Percentiles rank a stretch among this genome's conserved stretches.
phyloP scores from a whole-genome alignment of 768 basidiomycete genomes.

The Lactifluus pinguis region DNA sequence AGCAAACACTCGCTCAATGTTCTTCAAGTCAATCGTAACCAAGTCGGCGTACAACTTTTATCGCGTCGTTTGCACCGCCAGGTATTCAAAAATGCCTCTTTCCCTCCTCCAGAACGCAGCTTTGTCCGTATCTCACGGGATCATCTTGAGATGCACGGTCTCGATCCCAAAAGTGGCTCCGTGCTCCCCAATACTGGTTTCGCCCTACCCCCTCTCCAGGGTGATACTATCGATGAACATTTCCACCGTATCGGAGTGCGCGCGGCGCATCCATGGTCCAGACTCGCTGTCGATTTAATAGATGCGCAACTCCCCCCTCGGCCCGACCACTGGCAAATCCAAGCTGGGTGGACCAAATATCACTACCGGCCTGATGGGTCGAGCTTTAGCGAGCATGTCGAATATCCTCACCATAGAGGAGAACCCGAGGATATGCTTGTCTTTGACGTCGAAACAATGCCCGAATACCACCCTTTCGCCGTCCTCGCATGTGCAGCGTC shows the following conservation, averaged over 20 bases:
- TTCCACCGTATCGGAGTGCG: conserved; percentile 71
- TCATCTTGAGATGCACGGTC: conserved; percentile 74
- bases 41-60: conserved; percentile 89
- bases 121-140: conserved; percentile 69
- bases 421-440: conserved; percentile 64
- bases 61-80: conserved; percentile 74
- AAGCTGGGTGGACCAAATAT: conserved; percentile 90
- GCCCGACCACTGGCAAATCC: conserved; percentile 45
- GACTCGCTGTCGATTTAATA: conserved; percentile 54
- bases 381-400: conserved; percentile 64
- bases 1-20: background rate
- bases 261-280: conserved; percentile 69
- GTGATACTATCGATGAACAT: conserved; percentile 74
- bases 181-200: conserved; percentile 72
- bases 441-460: conserved; percentile 94
- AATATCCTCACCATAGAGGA: conserved; percentile 54
- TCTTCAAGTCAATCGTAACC: conserved; percentile 55
- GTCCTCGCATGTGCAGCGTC: conserved; percentile 87
- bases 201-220: conserved; percentile 78
- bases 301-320: conserved; percentile 47
- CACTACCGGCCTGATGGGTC: conserved; percentile 61
- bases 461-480: conserved; percentile 68
- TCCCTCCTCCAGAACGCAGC: conserved; percentile 48
- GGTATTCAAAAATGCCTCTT: conserved; percentile 63
- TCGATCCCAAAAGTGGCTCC: conserved; percentile 73